Percentiles rank a stretch among this genome's conserved stretches.
Evolutionary conservation across 768 basidiomycete species (phyloP).

Genomic region (Gloeophyllum trabeum): DNA sequence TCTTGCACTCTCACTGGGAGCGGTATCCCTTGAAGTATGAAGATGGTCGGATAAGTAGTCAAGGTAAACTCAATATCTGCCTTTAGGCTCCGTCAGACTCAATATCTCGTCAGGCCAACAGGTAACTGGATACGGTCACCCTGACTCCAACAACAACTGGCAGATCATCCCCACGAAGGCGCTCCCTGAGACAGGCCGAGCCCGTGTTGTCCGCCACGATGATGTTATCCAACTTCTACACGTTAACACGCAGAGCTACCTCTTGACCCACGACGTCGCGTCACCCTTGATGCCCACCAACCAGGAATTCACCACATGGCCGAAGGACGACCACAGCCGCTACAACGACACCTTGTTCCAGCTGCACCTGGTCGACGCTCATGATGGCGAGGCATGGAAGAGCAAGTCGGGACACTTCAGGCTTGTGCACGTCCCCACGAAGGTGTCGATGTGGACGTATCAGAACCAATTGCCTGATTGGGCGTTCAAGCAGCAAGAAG

Average conservation of each 20-base stretch:
- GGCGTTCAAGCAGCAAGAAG: slow-evolving; percentile 95
- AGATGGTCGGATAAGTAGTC: slow-evolving; percentile 89
- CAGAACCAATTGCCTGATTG: slow-evolving; percentile 80
- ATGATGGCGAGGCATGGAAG: slow-evolving; percentile 78
- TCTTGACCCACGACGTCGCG: slow-evolving; percentile 95
- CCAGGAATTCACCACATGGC: slow-evolving; percentile 94
- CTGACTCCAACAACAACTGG: slow-evolving; percentile 94
- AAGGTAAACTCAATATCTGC: slow-evolving; percentile 40
- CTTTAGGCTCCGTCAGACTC: slow-evolving; percentile 1
- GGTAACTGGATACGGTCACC: slow-evolving; percentile 90
- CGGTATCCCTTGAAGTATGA: slow-evolving; percentile 89
- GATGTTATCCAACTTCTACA: slow-evolving; percentile 88
- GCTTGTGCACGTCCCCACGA: slow-evolving; percentile 80
- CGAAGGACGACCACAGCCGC: slow-evolving; percentile 64
- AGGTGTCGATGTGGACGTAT: slow-evolving; percentile 93
- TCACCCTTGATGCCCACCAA: slow-evolving; percentile 96
- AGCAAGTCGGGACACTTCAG: slow-evolving; percentile 92
- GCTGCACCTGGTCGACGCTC: slow-evolving; percentile 58
- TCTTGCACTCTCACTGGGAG: slow-evolving; percentile 88
- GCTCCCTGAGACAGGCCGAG: slow-evolving; percentile 87
- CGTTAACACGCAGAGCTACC: slow-evolving; percentile 67
- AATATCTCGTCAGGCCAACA: slow-evolving; percentile 59
- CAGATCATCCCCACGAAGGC: slow-evolving; percentile 92
- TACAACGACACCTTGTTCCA: slow-evolving; percentile 88
- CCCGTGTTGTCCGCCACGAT: slow-evolving; percentile 82